Evolutionary conservation across 208 protist genomes (phyloP).

Genomic region (Acanthamoeba healyi): DNA sequence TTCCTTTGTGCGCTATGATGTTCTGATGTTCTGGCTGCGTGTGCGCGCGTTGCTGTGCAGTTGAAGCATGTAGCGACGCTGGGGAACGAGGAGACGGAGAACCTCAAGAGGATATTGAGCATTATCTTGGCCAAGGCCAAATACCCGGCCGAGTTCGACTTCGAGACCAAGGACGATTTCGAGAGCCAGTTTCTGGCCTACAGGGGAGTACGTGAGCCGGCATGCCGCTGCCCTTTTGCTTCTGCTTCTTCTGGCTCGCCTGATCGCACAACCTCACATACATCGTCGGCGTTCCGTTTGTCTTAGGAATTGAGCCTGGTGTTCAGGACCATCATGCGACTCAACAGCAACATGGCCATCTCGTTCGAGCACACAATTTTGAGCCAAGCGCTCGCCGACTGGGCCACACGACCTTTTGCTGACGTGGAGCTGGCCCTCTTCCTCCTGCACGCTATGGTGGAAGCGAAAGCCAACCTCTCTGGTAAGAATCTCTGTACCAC

Average conservation of each 20-base stretch:
- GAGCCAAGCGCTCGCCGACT: conserved; percentile 53
- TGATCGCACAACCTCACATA: not conserved
- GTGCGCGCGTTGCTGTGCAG: not conserved
- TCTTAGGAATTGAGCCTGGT: conserved; percentile 44
- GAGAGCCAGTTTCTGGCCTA: conserved; percentile 47
- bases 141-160: conserved; percentile 60
- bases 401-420: not conserved
- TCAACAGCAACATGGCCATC: conserved; percentile 71
- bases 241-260: too few relatives aligned
- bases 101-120: conserved; percentile 40
- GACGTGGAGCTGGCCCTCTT: conserved; percentile 60
- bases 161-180: conserved; percentile 72
- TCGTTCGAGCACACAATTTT: conserved; percentile 62
- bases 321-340: conserved; percentile 24
- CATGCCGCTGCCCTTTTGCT: too few relatives aligned
- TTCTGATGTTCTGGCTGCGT: not conserved
- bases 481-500: not conserved
- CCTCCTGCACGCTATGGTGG: conserved; percentile 56
- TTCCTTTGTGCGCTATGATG: not conserved
- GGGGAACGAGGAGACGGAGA: conserved; percentile 63
- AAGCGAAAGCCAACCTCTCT: conserved; percentile 58
- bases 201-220: not conserved
- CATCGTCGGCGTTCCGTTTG: not conserved
- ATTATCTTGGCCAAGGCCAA: conserved; percentile 39
- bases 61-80: conserved; percentile 10